Evolutionary conservation across 2,329 filamentous ascomycete genomes (phyloP).

Genomic region (Claviceps humidiphila): DNA sequence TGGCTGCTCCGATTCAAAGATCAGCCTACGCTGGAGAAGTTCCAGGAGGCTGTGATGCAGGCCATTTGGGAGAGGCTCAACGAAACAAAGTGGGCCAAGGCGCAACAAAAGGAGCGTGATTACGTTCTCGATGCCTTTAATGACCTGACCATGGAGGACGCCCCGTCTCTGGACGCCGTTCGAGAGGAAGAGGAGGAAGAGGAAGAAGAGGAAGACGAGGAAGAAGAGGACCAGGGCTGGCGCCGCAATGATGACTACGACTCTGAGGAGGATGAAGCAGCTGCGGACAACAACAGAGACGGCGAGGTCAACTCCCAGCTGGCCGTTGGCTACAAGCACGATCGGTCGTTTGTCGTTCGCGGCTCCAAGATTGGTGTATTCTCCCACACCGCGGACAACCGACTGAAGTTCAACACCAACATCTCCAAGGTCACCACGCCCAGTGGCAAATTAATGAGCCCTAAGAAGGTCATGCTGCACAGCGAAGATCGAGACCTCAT

Average conservation of each 20-base stretch:
- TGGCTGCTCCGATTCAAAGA: conserved; percentile 92
- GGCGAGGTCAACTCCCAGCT: conserved; percentile 85
- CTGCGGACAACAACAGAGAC: conserved; percentile 60
- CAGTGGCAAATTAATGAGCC: conserved; percentile 74
- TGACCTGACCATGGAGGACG: conserved; percentile 84
- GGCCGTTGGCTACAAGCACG: conserved; percentile 92
- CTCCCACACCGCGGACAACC: conserved; percentile 87
- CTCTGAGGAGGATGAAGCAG: conserved; percentile 53
- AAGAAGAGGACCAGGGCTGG: conserved; percentile 50
- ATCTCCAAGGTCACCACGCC: conserved; percentile 93
- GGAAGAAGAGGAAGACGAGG: conserved; percentile 45
- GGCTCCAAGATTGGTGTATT: conserved; percentile 98
- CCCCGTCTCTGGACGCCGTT: conserved; percentile 28
- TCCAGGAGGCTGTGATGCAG: conserved; percentile 90
- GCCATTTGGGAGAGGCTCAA: conserved; percentile 95
- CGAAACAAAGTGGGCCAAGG: conserved; percentile 84
- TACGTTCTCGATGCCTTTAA: conserved; percentile 95
- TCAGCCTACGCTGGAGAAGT: conserved; percentile 64
- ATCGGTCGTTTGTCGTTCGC: conserved; percentile 91
- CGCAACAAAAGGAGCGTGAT: conserved; percentile 82
- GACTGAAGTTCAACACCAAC: conserved; percentile 89
- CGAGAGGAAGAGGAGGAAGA: conserved; percentile 40
- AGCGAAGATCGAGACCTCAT: conserved; percentile 84
- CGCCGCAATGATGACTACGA: conserved; percentile 58
- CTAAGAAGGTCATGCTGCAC: conserved; percentile 94